phyloP scores from a whole-genome alignment of 768 basidiomycete species.

The Amanita inopinata region DNA sequence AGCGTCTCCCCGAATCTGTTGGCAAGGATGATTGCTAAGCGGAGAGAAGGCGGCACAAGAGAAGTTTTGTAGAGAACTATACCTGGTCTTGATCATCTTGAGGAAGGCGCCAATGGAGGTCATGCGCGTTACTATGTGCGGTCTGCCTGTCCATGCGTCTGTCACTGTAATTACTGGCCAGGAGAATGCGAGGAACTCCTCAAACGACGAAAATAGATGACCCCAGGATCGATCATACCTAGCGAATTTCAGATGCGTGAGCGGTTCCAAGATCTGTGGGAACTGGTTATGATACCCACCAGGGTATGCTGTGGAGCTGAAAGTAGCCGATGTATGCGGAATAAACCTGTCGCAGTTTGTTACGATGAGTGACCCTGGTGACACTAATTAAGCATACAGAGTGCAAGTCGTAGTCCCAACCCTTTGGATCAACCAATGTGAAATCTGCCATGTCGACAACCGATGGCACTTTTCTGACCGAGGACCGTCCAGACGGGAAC shows the following conservation, averaged over 20 bases:
- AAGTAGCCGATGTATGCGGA: slow-evolving; percentile 76
- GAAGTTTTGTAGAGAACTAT: slow-evolving; percentile 6
- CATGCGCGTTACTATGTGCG: slow-evolving; percentile 73
- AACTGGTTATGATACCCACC: slow-evolving; percentile 29
- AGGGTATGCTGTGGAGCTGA: slow-evolving; percentile 57
- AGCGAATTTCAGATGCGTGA: not conserved
- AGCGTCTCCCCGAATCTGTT: slow-evolving; percentile 67
- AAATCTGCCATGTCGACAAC: slow-evolving; percentile 59
- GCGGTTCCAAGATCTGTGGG: not conserved
- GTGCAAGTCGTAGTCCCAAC: slow-evolving; percentile 76
- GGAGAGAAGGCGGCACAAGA: not conserved
- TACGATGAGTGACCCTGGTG: not conserved
- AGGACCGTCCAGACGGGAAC: too few species aligned
- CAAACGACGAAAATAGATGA: slow-evolving; percentile 67
- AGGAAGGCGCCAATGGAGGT: slow-evolving; percentile 65
- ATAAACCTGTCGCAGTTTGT: slow-evolving; percentile 33
- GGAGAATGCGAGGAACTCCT: slow-evolving; percentile 69
- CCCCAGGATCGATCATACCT: slow-evolving; percentile 83
- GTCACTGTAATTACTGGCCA: slow-evolving; percentile 80
- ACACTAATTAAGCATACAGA: slow-evolving; percentile 38
- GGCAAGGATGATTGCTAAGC: not conserved
- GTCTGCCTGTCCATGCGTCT: slow-evolving; percentile 57
- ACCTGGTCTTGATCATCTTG: slow-evolving; percentile 83
- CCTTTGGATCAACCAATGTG: slow-evolving; percentile 61
- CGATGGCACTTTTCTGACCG: too few species aligned